Conservation (phyloP, 148 eudicot species). For the Rhododendron ferrugineum region DNA sequence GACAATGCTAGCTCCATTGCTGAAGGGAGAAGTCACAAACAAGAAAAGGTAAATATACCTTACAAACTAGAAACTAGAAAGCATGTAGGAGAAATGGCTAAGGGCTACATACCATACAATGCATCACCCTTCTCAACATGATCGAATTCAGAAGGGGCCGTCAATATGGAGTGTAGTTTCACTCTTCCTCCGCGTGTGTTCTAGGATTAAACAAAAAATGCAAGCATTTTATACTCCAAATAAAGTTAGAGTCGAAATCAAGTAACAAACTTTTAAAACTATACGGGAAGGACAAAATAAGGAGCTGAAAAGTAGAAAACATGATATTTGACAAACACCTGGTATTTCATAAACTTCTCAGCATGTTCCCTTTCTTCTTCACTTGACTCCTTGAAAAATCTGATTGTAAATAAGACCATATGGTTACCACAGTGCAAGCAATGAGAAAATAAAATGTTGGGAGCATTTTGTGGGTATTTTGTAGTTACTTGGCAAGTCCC, state of each 20-base stretch:
- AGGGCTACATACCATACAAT: constrained; percentile 42
- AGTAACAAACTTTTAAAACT: not conserved
- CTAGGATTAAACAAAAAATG: constrained; percentile 23
- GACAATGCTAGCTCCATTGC: constrained; percentile 89
- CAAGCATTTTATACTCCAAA: not conserved
- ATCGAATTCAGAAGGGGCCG: constrained; percentile 62
- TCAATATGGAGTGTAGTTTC: constrained; percentile 41
- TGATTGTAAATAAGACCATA: constrained; percentile 12
- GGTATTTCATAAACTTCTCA: constrained; percentile 80
- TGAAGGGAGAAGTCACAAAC: constrained; percentile 25
- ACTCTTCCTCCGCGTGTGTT: constrained; percentile 86
- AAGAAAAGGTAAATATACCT: not conserved
- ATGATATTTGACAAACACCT: constrained; percentile 33
- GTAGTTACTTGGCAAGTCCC: constrained; percentile 78
- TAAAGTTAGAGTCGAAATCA: not conserved
- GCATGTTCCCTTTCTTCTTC: constrained; percentile 91
- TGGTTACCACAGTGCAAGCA: not conserved
- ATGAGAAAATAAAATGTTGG: not conserved
- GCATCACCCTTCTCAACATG: constrained; percentile 85
- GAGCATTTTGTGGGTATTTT: not conserved
- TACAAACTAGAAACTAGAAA: not conserved
- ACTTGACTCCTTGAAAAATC: constrained; percentile 83
- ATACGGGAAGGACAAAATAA: not conserved
- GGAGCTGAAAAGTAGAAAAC: not conserved
- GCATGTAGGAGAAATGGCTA: not conserved